phyloP scores from a whole-genome alignment of 1,139 yeast genomes.

The Zhuliangozyma parablackwelliae region DNA sequence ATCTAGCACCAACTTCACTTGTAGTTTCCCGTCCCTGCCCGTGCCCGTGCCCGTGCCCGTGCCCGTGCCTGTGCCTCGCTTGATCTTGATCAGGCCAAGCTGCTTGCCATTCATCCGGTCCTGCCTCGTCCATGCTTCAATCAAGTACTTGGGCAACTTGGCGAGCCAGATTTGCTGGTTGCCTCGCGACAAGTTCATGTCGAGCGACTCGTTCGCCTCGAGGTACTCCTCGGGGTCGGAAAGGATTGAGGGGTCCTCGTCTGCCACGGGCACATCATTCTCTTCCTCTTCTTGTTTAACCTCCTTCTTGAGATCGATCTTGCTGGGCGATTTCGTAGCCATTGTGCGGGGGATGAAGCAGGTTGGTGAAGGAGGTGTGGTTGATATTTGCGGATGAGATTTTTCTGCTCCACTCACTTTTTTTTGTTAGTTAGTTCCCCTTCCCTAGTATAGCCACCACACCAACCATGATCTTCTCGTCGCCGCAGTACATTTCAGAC shows the following conservation, averaged over 20 bases:
- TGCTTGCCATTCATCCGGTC: conserved; percentile 64
- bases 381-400: background rate
- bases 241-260: conserved; percentile 26
- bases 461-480: conserved; percentile 4
- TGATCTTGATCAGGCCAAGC: conserved; percentile 77
- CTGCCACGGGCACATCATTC: no score
- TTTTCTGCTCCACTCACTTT: background rate
- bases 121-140: conserved; percentile 74
- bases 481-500: conserved; percentile 20
- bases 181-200: conserved; percentile 52
- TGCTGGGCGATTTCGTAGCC: no score
- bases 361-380: no score
- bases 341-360: no score
- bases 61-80: conserved; percentile 23
- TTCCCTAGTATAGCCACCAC: no score
- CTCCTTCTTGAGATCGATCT: background rate
- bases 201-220: conserved; percentile 56
- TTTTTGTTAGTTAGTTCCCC: background rate
- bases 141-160: conserved; percentile 79
- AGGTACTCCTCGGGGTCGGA: conserved; percentile 48
- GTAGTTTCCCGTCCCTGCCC: conserved; percentile 26
- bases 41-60: conserved; percentile 18
- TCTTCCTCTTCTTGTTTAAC: conserved; percentile 1
- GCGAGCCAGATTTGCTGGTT: conserved; percentile 85
- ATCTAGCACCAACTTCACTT: conserved; percentile 57